Evolutionary conservation across 208 protist genomes (phyloP).

Genomic region (Acanthamoeba royreba): DNA sequence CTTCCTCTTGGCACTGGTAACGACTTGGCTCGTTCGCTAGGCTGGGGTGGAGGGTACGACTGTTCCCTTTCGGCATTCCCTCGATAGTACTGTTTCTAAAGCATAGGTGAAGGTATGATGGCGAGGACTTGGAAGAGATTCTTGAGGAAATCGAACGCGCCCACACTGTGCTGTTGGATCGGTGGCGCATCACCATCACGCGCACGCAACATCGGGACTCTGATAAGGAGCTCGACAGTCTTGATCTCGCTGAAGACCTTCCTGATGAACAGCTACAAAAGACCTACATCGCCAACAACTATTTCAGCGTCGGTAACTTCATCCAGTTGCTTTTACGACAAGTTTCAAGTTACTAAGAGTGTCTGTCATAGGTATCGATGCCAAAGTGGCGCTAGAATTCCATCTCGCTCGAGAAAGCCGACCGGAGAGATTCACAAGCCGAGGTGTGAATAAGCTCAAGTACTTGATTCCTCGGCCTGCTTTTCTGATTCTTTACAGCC

Average conservation of each 20-base stretch:
- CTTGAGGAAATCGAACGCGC: constrained; percentile 53
- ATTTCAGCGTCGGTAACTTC: constrained; percentile 67
- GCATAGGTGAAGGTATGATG: not conserved
- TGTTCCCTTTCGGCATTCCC: not conserved
- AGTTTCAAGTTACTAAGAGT: not conserved
- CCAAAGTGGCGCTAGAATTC: constrained; percentile 70
- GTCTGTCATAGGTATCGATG: constrained; percentile 51
- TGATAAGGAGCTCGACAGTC: not conserved
- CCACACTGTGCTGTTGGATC: constrained; percentile 59
- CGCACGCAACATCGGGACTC: not conserved
- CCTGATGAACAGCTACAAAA: constrained; percentile 1
- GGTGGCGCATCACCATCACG: not conserved
- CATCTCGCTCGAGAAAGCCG: constrained; percentile 66
- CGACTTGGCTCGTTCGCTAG: constrained; percentile 77
- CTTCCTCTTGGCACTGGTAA: constrained; percentile 83
- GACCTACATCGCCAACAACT: constrained; percentile 67
- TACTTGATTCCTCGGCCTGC: constrained; percentile 48
- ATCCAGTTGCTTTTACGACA: not conserved
- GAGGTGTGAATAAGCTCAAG: constrained; percentile 73
- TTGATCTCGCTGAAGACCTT: not conserved
- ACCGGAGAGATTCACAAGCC: constrained; percentile 67
- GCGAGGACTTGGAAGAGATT: constrained; percentile 51
- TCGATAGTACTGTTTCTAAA: not conserved
- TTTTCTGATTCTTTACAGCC: not conserved
- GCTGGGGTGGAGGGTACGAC: constrained; percentile 78